Percentiles rank a stretch among this genome's conserved stretches.
Conservation (phyloP, 179 eudicot genomes). For the Beta macrorhiza region DNA sequence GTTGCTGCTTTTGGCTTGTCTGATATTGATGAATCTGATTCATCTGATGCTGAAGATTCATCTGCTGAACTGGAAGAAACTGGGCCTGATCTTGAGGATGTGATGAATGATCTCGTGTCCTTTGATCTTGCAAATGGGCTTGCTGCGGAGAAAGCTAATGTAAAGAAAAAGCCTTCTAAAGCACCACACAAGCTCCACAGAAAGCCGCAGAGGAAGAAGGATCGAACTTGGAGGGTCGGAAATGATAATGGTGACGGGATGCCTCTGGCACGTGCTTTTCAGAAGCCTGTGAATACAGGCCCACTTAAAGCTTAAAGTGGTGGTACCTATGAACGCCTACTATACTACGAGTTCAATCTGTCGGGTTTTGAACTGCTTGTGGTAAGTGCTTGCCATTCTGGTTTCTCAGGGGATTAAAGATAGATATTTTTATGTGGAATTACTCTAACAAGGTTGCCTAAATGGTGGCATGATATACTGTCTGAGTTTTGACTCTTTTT, state of each 20-base stretch:
- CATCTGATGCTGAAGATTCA: constrained; percentile 44
- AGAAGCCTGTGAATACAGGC: constrained; percentile 62
- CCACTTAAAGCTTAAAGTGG: constrained; percentile 32
- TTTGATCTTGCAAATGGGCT: constrained; percentile 73
- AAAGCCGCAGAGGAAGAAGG: constrained; percentile 87
- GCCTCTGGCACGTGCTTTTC: constrained; percentile 67
- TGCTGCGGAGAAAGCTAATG: constrained; percentile 35
- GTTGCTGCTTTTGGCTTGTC: constrained; percentile 21
- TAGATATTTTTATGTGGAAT: neutral
- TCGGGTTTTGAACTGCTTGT: neutral
- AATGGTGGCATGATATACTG: neutral
- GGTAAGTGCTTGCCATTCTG: neutral
- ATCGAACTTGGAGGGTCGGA: constrained; percentile 75
- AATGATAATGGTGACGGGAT: constrained; percentile 82
- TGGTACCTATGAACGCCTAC: neutral
- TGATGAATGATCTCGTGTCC: constrained; percentile 63
- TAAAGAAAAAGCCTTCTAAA: constrained; percentile 43
- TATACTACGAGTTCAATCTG: neutral
- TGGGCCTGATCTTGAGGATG: constrained; percentile 41
- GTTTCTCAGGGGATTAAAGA: neutral
- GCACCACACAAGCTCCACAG: constrained; percentile 78
- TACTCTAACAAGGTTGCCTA: neutral
- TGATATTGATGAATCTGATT: constrained; percentile 46
- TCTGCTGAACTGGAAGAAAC: constrained; percentile 39
- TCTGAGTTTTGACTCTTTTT: constrained; percentile 3